phyloP scores from a whole-genome alignment of 192 early-diverging fungal genomes.

The Coemansia sp. region DNA sequence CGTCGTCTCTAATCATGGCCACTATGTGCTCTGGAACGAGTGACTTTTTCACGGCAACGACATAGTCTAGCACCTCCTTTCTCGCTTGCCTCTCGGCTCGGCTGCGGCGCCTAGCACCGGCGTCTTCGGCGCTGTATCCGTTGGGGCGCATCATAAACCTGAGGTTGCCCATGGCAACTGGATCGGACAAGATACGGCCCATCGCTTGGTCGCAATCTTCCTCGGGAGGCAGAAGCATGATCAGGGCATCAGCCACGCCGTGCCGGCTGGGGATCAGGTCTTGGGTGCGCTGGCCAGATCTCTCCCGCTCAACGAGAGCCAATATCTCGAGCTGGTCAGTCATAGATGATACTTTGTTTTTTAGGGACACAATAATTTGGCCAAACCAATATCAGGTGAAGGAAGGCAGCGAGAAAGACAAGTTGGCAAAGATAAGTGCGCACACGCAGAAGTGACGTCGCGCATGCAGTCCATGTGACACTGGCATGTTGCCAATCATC shows the following conservation, averaged over 20 bases:
- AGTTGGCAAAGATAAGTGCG: not conserved
- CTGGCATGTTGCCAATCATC: too few species aligned
- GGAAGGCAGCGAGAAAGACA: too few species aligned
- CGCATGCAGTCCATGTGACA: too few species aligned
- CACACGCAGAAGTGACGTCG: too few species aligned
- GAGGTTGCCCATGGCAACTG: constrained; percentile 31
- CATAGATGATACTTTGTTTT: not conserved
- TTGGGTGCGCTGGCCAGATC: not conserved
- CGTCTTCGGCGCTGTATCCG: constrained; percentile 18
- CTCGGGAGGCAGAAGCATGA: constrained; percentile 41
- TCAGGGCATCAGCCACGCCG: constrained; percentile 7
- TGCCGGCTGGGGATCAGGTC: constrained; percentile 22
- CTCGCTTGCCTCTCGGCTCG: constrained; percentile 23
- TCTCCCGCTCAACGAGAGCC: not conserved
- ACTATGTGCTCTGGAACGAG: constrained; percentile 22
- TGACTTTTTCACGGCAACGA: constrained; percentile 24
- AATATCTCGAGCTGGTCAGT: not conserved
- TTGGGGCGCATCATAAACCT: constrained; percentile 29
- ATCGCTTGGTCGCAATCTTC: constrained; percentile 31
- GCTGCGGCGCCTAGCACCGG: constrained; percentile 8
- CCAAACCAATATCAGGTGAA: too few species aligned
- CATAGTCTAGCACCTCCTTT: constrained; percentile 34
- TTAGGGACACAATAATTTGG: not conserved
- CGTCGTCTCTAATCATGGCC: constrained; percentile 10
- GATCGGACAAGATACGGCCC: constrained; percentile 26